These are phyloP conservation scores for Astragalus membranaceus DNA, from an alignment of 306 rosid species.

Conservation along the genomic window DNA sequence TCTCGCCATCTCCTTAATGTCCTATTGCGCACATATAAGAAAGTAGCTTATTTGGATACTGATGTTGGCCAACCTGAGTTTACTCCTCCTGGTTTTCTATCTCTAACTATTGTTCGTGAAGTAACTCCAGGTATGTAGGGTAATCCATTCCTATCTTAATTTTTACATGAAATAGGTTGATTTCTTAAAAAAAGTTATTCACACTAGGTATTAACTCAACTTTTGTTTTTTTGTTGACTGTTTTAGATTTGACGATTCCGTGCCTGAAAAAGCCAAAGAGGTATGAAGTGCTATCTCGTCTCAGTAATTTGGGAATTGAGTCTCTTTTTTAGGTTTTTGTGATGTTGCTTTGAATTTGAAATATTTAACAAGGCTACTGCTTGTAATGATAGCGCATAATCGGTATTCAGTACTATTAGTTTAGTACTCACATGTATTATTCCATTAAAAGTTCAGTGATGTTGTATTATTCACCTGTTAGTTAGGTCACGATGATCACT, in stretches of 20 bases:
- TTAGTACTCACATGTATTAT: background rate
- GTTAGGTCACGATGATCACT: background rate
- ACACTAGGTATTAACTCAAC: background rate
- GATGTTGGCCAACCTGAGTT: constrained; percentile 98
- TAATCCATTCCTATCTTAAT: constrained; percentile 8
- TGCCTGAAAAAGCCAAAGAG: constrained; percentile 85
- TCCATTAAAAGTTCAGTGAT: background rate
- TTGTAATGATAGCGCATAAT: background rate
- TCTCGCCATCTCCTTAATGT: constrained; percentile 77
- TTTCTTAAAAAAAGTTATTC: background rate
- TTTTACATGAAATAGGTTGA: background rate
- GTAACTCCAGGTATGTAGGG: constrained; percentile 62
- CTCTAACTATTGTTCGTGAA: constrained; percentile 54
- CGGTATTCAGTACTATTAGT: background rate
- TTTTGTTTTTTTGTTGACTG: background rate
- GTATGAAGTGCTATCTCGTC: constrained; percentile 37
- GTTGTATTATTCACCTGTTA: background rate
- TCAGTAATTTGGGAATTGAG: background rate
- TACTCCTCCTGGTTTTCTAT: constrained; percentile 78
- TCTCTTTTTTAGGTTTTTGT: background rate
- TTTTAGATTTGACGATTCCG: constrained; percentile 70
- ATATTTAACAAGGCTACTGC: background rate
- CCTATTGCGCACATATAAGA: constrained; percentile 38
- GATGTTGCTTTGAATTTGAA: constrained; percentile 14
- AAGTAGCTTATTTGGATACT: constrained; percentile 75